phyloP scores from a whole-genome alignment of 805 yeast genomes.

The Tetrapisispora taiwanensis region DNA sequence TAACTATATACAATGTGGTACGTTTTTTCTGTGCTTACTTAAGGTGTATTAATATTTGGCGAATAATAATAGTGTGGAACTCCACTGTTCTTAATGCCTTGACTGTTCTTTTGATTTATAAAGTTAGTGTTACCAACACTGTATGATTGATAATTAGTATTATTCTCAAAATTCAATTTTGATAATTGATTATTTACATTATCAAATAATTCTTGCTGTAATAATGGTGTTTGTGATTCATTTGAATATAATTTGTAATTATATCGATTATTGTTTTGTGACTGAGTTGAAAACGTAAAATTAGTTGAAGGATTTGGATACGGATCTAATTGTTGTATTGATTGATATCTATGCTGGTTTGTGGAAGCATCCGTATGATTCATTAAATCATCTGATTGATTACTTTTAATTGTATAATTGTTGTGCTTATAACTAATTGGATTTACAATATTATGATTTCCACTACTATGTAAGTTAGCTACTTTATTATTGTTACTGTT shows the following conservation, averaged over 20 bases:
- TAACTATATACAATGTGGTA: too few relatives aligned
- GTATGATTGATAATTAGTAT: too few relatives aligned
- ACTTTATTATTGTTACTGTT: background rate
- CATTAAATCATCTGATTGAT: too few relatives aligned
- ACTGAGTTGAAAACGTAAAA: background rate
- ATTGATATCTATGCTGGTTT: too few relatives aligned
- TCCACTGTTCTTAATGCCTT: too few relatives aligned
- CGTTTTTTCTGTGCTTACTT: too few relatives aligned
- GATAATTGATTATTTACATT: background rate
- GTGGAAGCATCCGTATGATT: too few relatives aligned
- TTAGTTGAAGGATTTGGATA: background rate
- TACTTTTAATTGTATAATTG: too few relatives aligned
- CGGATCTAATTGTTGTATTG: background rate
- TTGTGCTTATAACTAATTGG: too few relatives aligned
- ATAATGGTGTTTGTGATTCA: constrained; percentile 1
- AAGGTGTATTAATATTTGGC: background rate
- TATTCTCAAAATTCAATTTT: background rate
- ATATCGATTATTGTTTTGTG: background rate
- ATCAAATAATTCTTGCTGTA: constrained; percentile 1
- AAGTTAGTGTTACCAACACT: background rate
- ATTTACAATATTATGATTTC: too few relatives aligned
- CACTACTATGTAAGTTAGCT: too few relatives aligned
- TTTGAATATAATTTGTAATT: background rate
- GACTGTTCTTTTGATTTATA: background rate
- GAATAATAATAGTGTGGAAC: too few relatives aligned